phyloP scores from a whole-genome alignment of 176 grass and related monocot genomes.

The Echinochloa phyllopogon region DNA sequence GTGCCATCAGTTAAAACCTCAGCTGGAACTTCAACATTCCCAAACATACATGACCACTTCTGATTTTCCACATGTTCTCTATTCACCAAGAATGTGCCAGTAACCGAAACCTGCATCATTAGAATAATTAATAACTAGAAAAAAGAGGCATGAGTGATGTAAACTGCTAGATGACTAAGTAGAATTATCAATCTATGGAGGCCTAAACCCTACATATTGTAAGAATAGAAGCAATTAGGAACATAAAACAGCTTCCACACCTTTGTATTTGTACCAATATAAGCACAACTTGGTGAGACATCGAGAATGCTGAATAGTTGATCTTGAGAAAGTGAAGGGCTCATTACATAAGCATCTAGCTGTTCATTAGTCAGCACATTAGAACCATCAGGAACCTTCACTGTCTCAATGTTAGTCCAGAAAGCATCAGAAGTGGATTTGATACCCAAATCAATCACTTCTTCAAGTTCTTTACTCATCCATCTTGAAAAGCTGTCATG shows the following conservation, averaged over 20 bases:
- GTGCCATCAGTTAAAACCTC: conserved; percentile 76
- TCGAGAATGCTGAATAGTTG: conserved; percentile 85
- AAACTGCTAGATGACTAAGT: conserved; percentile 22
- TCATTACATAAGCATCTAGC: conserved; percentile 67
- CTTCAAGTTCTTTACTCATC: conserved; percentile 85
- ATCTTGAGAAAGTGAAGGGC: conserved; percentile 79
- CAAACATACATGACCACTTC: conserved; percentile 96
- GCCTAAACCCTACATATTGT: background rate
- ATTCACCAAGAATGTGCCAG: conserved; percentile 76
- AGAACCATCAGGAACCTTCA: conserved; percentile 56
- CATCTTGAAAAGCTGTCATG: conserved; percentile 87
- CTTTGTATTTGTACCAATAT: conserved; percentile 68
- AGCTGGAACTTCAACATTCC: conserved; percentile 82
- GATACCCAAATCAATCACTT: conserved; percentile 66
- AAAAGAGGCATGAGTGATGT: background rate
- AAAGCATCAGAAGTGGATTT: conserved; percentile 63
- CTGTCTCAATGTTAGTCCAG: conserved; percentile 61
- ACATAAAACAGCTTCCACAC: conserved; percentile 33
- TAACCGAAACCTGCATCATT: conserved; percentile 68
- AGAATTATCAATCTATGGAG: conserved; percentile 27
- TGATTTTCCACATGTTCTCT: conserved; percentile 57
- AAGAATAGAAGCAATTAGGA: background rate
- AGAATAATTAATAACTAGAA: conserved; percentile 26
- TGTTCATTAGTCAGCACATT: conserved; percentile 59
- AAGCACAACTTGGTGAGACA: conserved; percentile 73